Conservation (phyloP, 176 grass and related monocot genomes). For the Zizania latifolia region DNA sequence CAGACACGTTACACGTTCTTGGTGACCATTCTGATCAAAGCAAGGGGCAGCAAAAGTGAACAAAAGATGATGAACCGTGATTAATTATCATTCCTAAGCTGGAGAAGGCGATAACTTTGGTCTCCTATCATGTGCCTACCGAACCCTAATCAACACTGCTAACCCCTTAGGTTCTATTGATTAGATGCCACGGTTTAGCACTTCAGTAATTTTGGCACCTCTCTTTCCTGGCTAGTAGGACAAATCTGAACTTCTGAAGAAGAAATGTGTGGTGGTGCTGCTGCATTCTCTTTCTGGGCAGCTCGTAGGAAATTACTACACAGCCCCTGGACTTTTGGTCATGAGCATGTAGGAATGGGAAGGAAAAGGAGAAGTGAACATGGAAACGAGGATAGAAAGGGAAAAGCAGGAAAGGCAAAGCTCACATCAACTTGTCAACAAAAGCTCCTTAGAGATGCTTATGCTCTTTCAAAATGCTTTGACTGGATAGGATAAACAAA, state of each 20-base stretch:
- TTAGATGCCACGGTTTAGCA: constrained; percentile 17
- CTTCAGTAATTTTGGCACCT: constrained; percentile 6
- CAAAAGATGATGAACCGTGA: constrained; percentile 32
- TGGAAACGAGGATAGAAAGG: constrained; percentile 55
- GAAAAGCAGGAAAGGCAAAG: constrained; percentile 40
- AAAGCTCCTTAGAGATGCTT: constrained; percentile 63
- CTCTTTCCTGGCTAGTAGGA: constrained; percentile 44
- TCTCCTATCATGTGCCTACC: constrained; percentile 43
- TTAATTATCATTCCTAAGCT: constrained; percentile 52
- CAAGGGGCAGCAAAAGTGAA: constrained; percentile 18
- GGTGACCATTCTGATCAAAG: constrained; percentile 31
- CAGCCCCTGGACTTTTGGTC: constrained; percentile 30
- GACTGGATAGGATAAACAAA: constrained; percentile 12
- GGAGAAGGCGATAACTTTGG: constrained; percentile 53
- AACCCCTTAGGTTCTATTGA: constrained; percentile 45
- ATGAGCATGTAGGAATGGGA: constrained; percentile 35
- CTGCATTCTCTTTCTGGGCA: constrained; percentile 41
- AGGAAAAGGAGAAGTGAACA: constrained; percentile 25
- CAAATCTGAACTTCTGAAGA: constrained; percentile 59
- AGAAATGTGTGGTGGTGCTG: background rate
- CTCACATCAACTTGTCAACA: constrained; percentile 53
- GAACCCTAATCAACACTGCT: constrained; percentile 34
- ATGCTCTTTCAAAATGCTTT: constrained; percentile 60
- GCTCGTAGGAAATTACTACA: constrained; percentile 7
- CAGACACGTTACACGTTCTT: constrained; percentile 28